Percentiles rank a stretch among this genome's conserved stretches.
Conservation (phyloP, 2,329 filamentous ascomycete species). For the Aspergillus sp. region DNA sequence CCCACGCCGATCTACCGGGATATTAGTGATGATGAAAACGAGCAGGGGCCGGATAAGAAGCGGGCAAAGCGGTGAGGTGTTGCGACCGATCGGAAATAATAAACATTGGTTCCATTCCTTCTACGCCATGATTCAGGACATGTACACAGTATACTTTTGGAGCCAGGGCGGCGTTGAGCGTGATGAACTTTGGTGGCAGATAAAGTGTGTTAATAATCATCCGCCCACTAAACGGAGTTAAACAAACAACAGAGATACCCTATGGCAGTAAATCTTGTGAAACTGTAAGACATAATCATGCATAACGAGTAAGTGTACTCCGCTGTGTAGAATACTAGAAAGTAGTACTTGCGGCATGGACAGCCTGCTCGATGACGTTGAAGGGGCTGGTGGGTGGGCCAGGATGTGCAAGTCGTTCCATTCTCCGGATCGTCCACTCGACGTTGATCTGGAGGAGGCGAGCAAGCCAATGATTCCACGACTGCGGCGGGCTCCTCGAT, state of each 20-base stretch:
- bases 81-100: background rate
- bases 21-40: slow-evolving; percentile 77
- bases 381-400: slow-evolving; percentile 5
- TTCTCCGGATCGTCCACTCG: slow-evolving; percentile 4
- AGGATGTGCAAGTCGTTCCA: background rate
- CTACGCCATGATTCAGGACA: background rate
- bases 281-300: background rate
- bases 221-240: background rate
- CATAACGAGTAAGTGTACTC: background rate
- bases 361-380: slow-evolving; percentile 21
- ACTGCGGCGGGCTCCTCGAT: background rate
- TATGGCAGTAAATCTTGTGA: background rate
- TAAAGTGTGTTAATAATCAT: background rate
- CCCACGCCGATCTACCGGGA: slow-evolving; percentile 90
- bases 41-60: slow-evolving; percentile 69
- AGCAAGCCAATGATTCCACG: slow-evolving; percentile 5
- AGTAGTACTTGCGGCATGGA: background rate
- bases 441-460: background rate
- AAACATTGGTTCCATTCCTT: background rate
- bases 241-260: background rate
- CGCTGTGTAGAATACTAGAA: background rate
- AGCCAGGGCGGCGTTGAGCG: slow-evolving; percentile 3
- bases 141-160: background rate
- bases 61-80: slow-evolving; percentile 38
- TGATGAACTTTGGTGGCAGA: background rate